phyloP scores from a whole-genome alignment of 2,329 filamentous ascomycete species.

The Stromatinia cepivora region DNA sequence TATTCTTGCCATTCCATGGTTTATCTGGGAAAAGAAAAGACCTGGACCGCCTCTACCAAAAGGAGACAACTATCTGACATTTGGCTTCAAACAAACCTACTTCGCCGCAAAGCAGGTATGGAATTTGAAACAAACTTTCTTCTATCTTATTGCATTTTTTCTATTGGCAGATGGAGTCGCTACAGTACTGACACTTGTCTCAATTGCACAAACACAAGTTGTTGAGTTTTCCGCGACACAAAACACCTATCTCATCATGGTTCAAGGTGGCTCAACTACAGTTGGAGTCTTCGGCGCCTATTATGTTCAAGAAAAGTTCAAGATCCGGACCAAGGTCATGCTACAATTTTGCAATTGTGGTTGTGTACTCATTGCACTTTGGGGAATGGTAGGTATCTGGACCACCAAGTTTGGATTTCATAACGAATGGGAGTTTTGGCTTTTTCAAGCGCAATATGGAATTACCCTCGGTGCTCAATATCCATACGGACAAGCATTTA shows the following conservation, averaged over 20 bases:
- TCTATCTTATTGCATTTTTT: slow-evolving; percentile 39
- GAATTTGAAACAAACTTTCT: slow-evolving; percentile 39
- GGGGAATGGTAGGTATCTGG: slow-evolving; percentile 41
- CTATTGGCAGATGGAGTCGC: slow-evolving; percentile 38
- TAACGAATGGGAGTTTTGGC: slow-evolving; percentile 41
- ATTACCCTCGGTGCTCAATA: slow-evolving; percentile 37
- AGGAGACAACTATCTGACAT: slow-evolving; percentile 37
- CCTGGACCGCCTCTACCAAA: slow-evolving; percentile 37
- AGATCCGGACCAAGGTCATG: slow-evolving; percentile 39
- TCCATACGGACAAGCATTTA: slow-evolving; percentile 40
- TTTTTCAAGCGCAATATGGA: slow-evolving; percentile 37
- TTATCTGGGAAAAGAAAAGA: slow-evolving; percentile 40
- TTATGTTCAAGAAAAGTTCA: slow-evolving; percentile 35
- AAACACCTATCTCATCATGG: slow-evolving; percentile 39
- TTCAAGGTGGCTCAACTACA: slow-evolving; percentile 35
- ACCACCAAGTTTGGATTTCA: slow-evolving; percentile 38
- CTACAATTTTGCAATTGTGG: slow-evolving; percentile 37
- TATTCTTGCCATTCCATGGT: slow-evolving; percentile 39
- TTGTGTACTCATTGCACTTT: slow-evolving; percentile 34
- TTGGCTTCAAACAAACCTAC: slow-evolving; percentile 39
- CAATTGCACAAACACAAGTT: slow-evolving; percentile 38
- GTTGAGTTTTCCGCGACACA: slow-evolving; percentile 37
- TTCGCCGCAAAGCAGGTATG: slow-evolving; percentile 37
- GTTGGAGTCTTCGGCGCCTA: slow-evolving; percentile 36
- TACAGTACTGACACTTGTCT: slow-evolving; percentile 35